These are phyloP conservation scores for Phytophthora colocasiae DNA, from an alignment of 352 stramenopile genomes.

Conservation along the genomic window DNA sequence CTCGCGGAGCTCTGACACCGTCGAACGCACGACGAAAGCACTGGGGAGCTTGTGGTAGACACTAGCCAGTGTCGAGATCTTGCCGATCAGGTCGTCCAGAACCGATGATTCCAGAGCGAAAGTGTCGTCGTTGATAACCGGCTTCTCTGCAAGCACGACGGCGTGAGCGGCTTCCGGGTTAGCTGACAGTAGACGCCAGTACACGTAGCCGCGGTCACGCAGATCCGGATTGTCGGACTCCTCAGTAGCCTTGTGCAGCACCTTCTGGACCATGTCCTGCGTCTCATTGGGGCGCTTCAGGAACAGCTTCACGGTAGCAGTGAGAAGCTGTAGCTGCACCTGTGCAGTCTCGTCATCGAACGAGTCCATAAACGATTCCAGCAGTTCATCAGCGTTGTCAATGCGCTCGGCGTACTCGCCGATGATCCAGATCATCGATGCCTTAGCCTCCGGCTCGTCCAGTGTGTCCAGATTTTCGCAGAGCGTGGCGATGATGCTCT, in stretches of 20 bases:
- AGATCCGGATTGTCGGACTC: constrained; percentile 99
- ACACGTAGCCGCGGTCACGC: constrained; percentile 99
- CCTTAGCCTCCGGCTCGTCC: constrained; percentile 99
- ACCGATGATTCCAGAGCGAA: constrained; percentile 95
- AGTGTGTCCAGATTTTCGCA: constrained; percentile 99
- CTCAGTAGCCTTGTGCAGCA: constrained; percentile 98
- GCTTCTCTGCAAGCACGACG: constrained; percentile 98
- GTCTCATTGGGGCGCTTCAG: constrained; percentile 95
- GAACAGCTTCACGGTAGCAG: constrained; percentile 99
- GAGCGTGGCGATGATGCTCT: constrained; percentile 98
- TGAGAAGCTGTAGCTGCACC: constrained; percentile 98
- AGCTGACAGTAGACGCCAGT: constrained; percentile 98
- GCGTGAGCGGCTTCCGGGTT: constrained; percentile 98
- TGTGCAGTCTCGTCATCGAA: constrained; percentile 98
- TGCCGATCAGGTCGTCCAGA: constrained; percentile 96
- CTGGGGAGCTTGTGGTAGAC: constrained; percentile 98
- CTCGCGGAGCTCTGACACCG: constrained; percentile 76
- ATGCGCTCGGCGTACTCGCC: constrained; percentile 99
- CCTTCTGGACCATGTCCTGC: constrained; percentile 97
- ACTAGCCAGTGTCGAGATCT: constrained; percentile 97
- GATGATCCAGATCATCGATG: constrained; percentile 99
- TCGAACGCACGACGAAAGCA: constrained; percentile 87
- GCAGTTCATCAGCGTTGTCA: constrained; percentile 98
- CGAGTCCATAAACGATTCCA: constrained; percentile 98
- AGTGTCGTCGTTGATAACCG: constrained; percentile 99